Base-by-base conservation (phyloP, 1,284 basidiomycete species). In the Pisolithus thermaeus region DNA sequence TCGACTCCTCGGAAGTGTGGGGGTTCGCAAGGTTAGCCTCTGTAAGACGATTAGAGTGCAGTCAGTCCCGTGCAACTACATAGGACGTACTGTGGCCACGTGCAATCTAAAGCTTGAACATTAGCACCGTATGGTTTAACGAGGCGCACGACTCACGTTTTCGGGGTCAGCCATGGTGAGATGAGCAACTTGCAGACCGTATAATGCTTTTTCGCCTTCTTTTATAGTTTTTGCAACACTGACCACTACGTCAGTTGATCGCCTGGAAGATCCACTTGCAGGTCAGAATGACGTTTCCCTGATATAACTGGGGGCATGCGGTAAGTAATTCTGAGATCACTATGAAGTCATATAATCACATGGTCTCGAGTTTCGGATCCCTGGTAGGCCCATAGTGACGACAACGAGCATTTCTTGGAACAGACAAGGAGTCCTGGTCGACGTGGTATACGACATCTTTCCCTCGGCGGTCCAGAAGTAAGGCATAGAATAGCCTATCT, bases 1-100 rank as follows among this genome's bases (percentile, higher is more conserved):
- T 81, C 1, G 78, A 75, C 52, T 76, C 74, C 1, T 75, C 71
- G 11, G 78, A 78, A 47, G 74, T 69, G 16, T 70, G 68, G 5
- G 76, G 74, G 63, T 81, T 81, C 53, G 71, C 67, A 32, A 77
- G 57, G 39, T 69, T 63, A 16, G 74, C 74, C 49, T 64, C 61
- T 64, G 43, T 41, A 47, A 40, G 18, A 32, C 16, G 20, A 28
- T 37, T 49, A 18, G 49, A 35, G 27, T 41, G 4, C 36, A 23
- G 25, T 8, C 36, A 23, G 25, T 8, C 38, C 25, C 4, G 25
- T 12, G 35, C 7, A n/a, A 28, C 27, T 32, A n/a, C 22, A 9
- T 46, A n/a, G 20, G 32, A 27, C 47, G 25, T 52, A 55, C 56
- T 53, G 20, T 64, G 48, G 23, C 54, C 54, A 43, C 54, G 51